A percentile compares a stretch with the other conserved stretches of the same genome.
These are phyloP conservation scores for Manihot esculenta DNA, from an alignment of 441 rosid genomes.

Conservation along the genomic window DNA sequence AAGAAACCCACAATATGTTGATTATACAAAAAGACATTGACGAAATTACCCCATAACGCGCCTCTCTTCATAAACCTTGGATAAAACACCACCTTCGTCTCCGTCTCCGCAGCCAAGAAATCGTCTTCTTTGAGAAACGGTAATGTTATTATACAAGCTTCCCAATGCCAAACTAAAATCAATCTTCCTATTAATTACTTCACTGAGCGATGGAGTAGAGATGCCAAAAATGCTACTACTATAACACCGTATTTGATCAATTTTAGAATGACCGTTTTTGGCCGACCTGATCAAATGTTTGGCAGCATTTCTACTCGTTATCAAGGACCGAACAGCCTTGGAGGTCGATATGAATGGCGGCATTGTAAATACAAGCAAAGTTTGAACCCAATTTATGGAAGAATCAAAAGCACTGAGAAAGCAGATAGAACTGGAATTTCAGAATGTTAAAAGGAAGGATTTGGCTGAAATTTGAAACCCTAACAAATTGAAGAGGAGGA, in stretches of 20 bases:
- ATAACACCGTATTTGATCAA: conserved; percentile 38
- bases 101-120: conserved; percentile 98
- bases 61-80: conserved; percentile 85
- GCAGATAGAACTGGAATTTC: not conserved
- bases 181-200: conserved; percentile 19
- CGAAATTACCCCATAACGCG: conserved; percentile 65
- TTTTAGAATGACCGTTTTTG: conserved; percentile 22
- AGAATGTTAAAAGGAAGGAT: not conserved
- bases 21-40: not conserved
- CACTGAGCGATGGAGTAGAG: conserved; percentile 27
- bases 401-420: not conserved
- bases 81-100: conserved; percentile 73
- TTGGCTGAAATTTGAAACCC: not conserved
- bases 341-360: conserved; percentile 29
- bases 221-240: conserved; percentile 41
- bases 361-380: not conserved
- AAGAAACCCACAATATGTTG: not conserved
- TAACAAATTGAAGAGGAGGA: conserved; percentile 4
- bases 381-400: not conserved
- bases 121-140: conserved; percentile 45
- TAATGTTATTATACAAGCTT: conserved; percentile 10
- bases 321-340: conserved; percentile 40
- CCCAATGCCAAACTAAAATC: conserved; percentile 22
- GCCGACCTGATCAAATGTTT: conserved; percentile 28
- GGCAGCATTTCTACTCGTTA: conserved; percentile 39